Conservation (phyloP, 1,139 yeast species). For the Nakaseomyces uthaithaninus region DNA sequence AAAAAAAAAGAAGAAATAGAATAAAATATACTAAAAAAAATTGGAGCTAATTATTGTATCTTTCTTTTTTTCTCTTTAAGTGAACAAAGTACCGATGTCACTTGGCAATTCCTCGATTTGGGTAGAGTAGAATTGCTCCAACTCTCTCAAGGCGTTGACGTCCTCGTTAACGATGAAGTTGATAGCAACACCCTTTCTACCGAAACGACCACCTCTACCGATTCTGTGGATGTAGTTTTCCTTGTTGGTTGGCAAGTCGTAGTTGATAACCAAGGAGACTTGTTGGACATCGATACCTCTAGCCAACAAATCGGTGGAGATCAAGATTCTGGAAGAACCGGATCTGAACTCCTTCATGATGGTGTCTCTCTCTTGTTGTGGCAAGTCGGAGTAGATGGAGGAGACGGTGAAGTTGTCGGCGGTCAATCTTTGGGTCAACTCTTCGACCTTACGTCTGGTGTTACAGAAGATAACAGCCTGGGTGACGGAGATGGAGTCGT, state of each 20-base stretch:
- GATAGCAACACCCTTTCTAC: conserved; percentile 99
- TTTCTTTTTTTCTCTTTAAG: conserved; percentile 11
- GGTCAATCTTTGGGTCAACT: conserved; percentile 77
- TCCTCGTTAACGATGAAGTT: conserved; percentile 91
- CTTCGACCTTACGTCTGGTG: conserved; percentile 97
- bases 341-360: conserved; percentile 98
- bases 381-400: conserved; percentile 95
- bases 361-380: conserved; percentile 94
- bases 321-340: conserved; percentile 95
- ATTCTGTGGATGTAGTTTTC: conserved; percentile 99
- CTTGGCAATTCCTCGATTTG: conserved; percentile 98
- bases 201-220: conserved; percentile 99
- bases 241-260: conserved; percentile 93
- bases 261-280: conserved; percentile 95
- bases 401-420: conserved; percentile 90
- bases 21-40: neutral
- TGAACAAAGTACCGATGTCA: conserved; percentile 74
- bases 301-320: conserved; percentile 95
- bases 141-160: conserved; percentile 90
- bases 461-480: conserved; percentile 99
- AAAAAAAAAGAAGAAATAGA: neutral
- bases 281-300: conserved; percentile 99
- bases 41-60: neutral
- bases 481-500: conserved; percentile 95
- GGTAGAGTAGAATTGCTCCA: conserved; percentile 96